Evolutionary conservation across 495 filamentous ascomycete species (phyloP), one percentile per base, ranked within the genome.

Genomic region (Neurospora sp.): DNA sequence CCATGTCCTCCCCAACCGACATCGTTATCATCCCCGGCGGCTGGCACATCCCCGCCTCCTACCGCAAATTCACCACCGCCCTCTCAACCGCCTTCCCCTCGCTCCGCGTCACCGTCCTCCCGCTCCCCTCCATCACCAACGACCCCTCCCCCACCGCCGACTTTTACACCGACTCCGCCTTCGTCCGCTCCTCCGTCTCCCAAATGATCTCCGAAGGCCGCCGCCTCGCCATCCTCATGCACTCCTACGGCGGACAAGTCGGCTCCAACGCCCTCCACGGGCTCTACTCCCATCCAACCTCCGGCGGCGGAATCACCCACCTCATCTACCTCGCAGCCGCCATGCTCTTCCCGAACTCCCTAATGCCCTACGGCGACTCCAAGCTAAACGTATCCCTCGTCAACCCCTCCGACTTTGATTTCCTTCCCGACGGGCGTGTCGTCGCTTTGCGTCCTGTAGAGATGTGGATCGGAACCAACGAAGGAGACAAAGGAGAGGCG

Each of bases 161-260:
- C 31, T 54, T 62, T 2, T 39, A 31, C 71, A 20, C 31, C 16
- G 71, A 72, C 31, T 10, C 42, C 5, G n/a, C 35, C 2, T 31
- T 20, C 35, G 44, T 62, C 31, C 71, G 37, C 31, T 60, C 44
- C 42, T 37, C 40, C 14, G 37, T 72, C 11, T 2, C 16, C 0
- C 5, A 35, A 4, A 46, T 72, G 35, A 42, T 72, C 16, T 16
- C 38, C 35, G 12, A 31, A 23, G 71, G 44, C 31, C 42, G 44
- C 2, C 46, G 31, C 35, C 73, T 83, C 5, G 66, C 80, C 38
- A 76, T 75, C 11, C 38, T 84, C 12, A 78, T 83, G 78, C 83
- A 83, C 49, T 82, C 80, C 0, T 80, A 83, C 73, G 79, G 83
- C 38, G 79, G 77, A 2, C 75, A 78, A 37, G 79, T 83, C 27